These are phyloP conservation scores for Bocquillonia castaneifolia DNA, from an alignment of 441 rosid genomes.

Conservation along the genomic window DNA sequence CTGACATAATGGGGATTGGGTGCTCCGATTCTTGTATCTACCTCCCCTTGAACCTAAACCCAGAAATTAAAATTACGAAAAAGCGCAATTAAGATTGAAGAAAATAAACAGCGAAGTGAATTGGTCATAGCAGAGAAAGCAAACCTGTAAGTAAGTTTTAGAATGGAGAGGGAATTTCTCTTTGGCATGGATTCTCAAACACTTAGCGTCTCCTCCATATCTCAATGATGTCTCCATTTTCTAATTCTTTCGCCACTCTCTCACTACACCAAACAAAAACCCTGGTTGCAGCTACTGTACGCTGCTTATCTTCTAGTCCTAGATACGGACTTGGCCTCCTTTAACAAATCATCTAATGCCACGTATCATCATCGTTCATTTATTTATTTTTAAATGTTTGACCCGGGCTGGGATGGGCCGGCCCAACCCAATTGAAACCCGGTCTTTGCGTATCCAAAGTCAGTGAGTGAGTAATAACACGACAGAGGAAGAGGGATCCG, in stretches of 20 bases:
- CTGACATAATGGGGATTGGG: slow-evolving; percentile 56
- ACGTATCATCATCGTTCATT: background rate
- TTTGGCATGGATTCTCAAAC: slow-evolving; percentile 81
- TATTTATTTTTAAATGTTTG: too few species aligned
- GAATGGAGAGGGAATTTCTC: slow-evolving; percentile 62
- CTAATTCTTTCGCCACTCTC: too few species aligned
- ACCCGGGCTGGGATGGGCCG: background rate
- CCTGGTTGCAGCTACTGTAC: too few species aligned
- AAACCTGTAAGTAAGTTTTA: slow-evolving; percentile 64
- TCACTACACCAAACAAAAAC: too few species aligned
- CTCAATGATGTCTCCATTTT: slow-evolving; percentile 83
- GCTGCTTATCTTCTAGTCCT: too few species aligned
- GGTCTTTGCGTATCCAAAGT: background rate
- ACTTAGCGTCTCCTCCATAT: slow-evolving; percentile 53
- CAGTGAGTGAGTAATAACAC: background rate
- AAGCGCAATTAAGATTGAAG: background rate
- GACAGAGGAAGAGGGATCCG: slow-evolving; percentile 1
- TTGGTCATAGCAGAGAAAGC: background rate
- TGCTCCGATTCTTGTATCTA: slow-evolving; percentile 66
- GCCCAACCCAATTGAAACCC: background rate
- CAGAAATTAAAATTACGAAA: background rate
- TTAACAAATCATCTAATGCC: background rate
- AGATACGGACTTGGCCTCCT: background rate
- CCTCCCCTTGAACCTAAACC: slow-evolving; percentile 78
- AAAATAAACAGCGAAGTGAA: background rate